A percentile compares a stretch with the other conserved stretches of the same genome.
phyloP scores from a whole-genome alignment of 1,284 basidiomycete species.

The Puccinia triticina region DNA sequence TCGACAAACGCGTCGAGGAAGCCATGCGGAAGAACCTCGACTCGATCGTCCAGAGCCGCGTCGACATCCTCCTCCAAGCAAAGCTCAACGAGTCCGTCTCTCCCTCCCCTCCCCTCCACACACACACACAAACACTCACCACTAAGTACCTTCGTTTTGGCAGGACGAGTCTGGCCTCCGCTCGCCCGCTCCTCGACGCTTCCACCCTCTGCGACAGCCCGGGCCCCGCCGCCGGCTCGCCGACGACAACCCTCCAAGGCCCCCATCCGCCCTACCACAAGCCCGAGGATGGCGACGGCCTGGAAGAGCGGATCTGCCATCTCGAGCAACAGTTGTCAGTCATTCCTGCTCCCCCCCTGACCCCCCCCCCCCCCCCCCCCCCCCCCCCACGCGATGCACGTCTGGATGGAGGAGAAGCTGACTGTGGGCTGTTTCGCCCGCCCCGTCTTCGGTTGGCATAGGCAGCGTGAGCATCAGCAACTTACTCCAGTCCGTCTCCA shows the following conservation, averaged over 20 bases:
- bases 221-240: too few species aligned
- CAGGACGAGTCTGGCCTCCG: too few species aligned
- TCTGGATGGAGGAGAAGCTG: not conserved
- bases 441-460: not conserved
- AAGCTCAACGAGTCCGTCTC: conserved; percentile 25
- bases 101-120: not conserved
- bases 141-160: not conserved
- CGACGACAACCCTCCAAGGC: too few species aligned
- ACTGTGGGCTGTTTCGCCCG: not conserved
- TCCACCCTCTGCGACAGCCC: not conserved
- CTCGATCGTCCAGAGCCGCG: conserved; percentile 19
- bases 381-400: not conserved
- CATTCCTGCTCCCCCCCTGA: not conserved
- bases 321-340: conserved; percentile 50
- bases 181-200: not conserved
- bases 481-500: conserved; percentile 16
- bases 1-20: conserved; percentile 27
- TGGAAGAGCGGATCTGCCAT: conserved; percentile 6
- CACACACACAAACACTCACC: not conserved
- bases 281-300: not conserved
- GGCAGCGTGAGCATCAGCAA: conserved; percentile 47
- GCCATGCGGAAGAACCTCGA: conserved; percentile 21
- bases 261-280: too few species aligned
- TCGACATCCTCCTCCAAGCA: conserved; percentile 36
- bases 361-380: not conserved